Conservation (phyloP, 495 filamentous ascomycete species). For the Chaetomium cochliodes region DNA sequence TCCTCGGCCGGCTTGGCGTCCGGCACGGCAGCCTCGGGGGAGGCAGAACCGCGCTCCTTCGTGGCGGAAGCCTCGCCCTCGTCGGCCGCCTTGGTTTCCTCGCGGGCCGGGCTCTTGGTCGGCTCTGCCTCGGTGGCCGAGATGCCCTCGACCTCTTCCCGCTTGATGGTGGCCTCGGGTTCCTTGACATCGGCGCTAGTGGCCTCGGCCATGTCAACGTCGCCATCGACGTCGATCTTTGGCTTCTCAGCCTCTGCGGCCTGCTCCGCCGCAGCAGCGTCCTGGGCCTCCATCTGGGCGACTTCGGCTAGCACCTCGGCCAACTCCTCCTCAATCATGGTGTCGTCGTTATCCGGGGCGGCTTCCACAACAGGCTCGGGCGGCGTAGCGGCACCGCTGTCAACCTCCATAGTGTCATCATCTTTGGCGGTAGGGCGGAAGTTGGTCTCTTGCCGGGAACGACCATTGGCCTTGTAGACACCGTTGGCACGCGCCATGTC, state of each 20-base stretch:
- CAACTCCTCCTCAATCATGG: constrained; percentile 63
- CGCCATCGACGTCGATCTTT: constrained; percentile 37
- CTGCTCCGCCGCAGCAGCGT: constrained; percentile 16
- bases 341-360: constrained; percentile 51
- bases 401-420: constrained; percentile 55
- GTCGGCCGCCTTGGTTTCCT: neutral
- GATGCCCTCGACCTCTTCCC: constrained; percentile 33
- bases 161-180: constrained; percentile 33
- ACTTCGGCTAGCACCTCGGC: constrained; percentile 13
- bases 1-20: constrained; percentile 18
- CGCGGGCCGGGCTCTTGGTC: constrained; percentile 7
- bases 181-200: constrained; percentile 24
- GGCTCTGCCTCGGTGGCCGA: constrained; percentile 21
- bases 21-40: constrained; percentile 8
- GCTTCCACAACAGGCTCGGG: constrained; percentile 50
- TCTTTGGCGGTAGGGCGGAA: constrained; percentile 69
- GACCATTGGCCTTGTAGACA: constrained; percentile 60
- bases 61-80: constrained; percentile 6
- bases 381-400: constrained; percentile 57
- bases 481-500: constrained; percentile 75
- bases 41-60: constrained; percentile 1
- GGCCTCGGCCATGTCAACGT: constrained; percentile 39
- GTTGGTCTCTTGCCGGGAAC: constrained; percentile 63
- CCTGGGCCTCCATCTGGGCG: constrained; percentile 15
- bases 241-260: constrained; percentile 5